phyloP scores from a whole-genome alignment of 441 rosid genomes.

The Jatropha podagrica region DNA sequence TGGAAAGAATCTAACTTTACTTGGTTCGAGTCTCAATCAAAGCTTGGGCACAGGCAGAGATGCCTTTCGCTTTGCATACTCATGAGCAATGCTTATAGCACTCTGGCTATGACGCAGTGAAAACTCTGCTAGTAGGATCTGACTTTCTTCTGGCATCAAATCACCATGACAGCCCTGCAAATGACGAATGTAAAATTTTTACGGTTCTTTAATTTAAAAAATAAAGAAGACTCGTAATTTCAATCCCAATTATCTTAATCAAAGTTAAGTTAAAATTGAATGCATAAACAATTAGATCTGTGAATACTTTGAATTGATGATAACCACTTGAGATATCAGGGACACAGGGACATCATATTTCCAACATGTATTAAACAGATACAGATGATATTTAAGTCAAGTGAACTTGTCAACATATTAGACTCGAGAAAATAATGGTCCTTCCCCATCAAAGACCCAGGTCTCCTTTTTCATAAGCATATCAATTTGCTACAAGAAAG shows the following conservation, averaged over 20 bases:
- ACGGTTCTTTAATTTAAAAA: not conserved
- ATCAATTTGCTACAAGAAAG: not conserved
- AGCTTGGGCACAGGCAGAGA: slow-evolving; percentile 29
- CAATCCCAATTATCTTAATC: not conserved
- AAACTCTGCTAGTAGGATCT: slow-evolving; percentile 84
- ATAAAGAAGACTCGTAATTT: not conserved
- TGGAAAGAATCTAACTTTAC: not conserved
- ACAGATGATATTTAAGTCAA: not conserved
- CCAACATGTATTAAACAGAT: not conserved
- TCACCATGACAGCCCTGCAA: slow-evolving; percentile 83
- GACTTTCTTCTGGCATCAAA: slow-evolving; percentile 62
- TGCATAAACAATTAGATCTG: not conserved
- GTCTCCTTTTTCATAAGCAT: not conserved
- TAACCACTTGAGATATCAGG: not conserved
- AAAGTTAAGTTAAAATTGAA: not conserved
- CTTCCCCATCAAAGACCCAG: not conserved
- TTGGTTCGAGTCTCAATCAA: slow-evolving; percentile 14
- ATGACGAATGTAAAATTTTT: not conserved
- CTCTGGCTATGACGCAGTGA: slow-evolving; percentile 80
- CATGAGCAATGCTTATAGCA: slow-evolving; percentile 59
- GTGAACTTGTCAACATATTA: not conserved
- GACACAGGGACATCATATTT: not conserved
- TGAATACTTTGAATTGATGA: not conserved
- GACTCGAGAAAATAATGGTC: not conserved
- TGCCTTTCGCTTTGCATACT: slow-evolving; percentile 61